Base-by-base conservation (phyloP, 768 basidiomycete genomes). In the Lepiota brunneoincarnata region DNA sequence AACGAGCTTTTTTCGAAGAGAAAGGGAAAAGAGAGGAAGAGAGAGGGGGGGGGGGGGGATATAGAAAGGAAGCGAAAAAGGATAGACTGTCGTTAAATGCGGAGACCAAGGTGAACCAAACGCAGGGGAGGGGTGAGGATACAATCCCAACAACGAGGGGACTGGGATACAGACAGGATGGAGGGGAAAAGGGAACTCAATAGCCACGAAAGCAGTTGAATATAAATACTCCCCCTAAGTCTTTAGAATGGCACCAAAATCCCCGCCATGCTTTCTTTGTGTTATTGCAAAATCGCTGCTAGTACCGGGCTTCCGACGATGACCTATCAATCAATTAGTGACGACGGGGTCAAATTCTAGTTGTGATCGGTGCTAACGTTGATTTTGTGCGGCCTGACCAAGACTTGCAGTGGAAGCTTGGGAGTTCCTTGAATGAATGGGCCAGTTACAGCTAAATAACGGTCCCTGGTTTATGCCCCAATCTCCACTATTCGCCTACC, bases 161-260 rank as follows among this genome's bases (percentile, higher is more conserved):
- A n/a, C n/a, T n/a, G 31, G 31, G 11, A 31, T 9, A 31, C 31
- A 10, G 11, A 31, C 31, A 10, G 11, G 4, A 10, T 31, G 31
- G 31, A 31, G 23, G 23, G 36, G 49, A 21, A 35, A 35, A 35
- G 42, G 24, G 40, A 41, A 34, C n/a, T 11, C 18, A 31, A n/a
- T 18, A 5, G 31, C 20, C 14, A 24, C 6, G 50, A n/a, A 35
- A 15, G 15, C 18, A 51, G n/a, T 35, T 20, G 45, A 12, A 9
- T 24, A 51, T 41, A 51, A 51, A 51, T 51, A 51, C 21, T 40
- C 21, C 41, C 31, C 15, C 26, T 41, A 41, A 42, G 18, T 34
- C 40, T 43, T 28, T 31, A 51, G 28, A 20, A 10, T 21, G 31
- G 42, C 21, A 34, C 34, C 10, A 40, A 24, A 23, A 17, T n/a